Evolutionary conservation across 208 protist genomes (phyloP).

Genomic region (Blastocrithidia nonstop): DNA sequence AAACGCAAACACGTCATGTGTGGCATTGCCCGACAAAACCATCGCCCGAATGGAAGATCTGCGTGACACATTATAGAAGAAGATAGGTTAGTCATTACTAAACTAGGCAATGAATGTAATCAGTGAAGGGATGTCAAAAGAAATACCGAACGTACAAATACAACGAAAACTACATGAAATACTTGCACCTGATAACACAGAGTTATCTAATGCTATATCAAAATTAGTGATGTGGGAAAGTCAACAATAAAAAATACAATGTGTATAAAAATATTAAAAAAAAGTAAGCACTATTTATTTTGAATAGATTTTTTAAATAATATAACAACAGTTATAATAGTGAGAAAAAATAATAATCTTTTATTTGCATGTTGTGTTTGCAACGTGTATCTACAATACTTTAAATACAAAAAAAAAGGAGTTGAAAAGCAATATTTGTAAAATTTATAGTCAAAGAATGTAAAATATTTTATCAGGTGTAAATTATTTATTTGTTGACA

Average conservation of each 20-base stretch:
- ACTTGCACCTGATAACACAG: slow-evolving; percentile 34
- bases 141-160: slow-evolving; percentile 44
- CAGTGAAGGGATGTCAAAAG: slow-evolving; percentile 42
- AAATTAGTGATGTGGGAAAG: slow-evolving; percentile 70
- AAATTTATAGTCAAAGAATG: no score
- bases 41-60: slow-evolving; percentile 34
- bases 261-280: no score
- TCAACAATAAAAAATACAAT: slow-evolving; percentile 43
- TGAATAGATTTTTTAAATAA: neutral
- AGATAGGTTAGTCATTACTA: slow-evolving; percentile 49
- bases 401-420: no score
- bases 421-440: no score
- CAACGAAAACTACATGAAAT: slow-evolving; percentile 53
- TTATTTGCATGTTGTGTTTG: neutral
- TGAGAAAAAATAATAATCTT: slow-evolving; percentile 1
- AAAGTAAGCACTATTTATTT: no score
- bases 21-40: slow-evolving; percentile 30
- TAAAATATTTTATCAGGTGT: no score
- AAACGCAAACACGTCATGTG: neutral
- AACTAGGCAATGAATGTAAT: slow-evolving; percentile 58
- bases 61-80: slow-evolving; percentile 39
- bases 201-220: slow-evolving; percentile 74
- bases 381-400: no score
- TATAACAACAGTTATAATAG: neutral
- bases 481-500: no score